phyloP scores from a whole-genome alignment of 768 basidiomycete genomes.

The Paxillus involutus region DNA sequence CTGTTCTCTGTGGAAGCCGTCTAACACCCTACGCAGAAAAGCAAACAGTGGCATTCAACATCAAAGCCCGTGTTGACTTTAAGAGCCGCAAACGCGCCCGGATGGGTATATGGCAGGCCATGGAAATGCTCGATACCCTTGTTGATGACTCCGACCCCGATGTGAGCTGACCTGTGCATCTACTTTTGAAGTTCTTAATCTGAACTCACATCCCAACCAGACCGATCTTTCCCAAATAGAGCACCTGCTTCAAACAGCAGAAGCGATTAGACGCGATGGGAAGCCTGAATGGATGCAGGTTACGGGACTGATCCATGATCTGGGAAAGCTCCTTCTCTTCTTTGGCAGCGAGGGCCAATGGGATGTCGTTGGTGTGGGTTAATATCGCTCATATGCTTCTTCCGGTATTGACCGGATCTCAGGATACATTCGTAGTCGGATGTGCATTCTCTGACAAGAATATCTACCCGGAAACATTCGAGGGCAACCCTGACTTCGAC shows the following conservation, averaged over 20 bases:
- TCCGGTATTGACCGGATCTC: slow-evolving; percentile 5
- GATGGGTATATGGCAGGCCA: slow-evolving; percentile 88
- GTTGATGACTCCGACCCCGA: slow-evolving; percentile 93
- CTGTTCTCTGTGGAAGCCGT: background rate
- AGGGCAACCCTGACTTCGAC: slow-evolving; percentile 64
- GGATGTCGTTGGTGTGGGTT: slow-evolving; percentile 86
- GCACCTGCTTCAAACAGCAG: slow-evolving; percentile 89
- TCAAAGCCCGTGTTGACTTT: slow-evolving; percentile 74
- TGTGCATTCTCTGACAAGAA: slow-evolving; percentile 84
- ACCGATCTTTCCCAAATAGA: slow-evolving; percentile 83
- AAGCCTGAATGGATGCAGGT: slow-evolving; percentile 95
- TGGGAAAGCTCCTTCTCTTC: slow-evolving; percentile 84
- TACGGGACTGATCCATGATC: slow-evolving; percentile 83
- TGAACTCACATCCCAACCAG: slow-evolving; percentile 35
- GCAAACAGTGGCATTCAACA: slow-evolving; percentile 85
- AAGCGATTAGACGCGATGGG: slow-evolving; percentile 81
- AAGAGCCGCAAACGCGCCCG: slow-evolving; percentile 62
- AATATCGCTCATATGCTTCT: background rate
- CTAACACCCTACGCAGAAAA: slow-evolving; percentile 51
- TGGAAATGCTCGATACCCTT: slow-evolving; percentile 83
- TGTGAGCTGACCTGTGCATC: slow-evolving; percentile 33
- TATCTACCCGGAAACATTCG: slow-evolving; percentile 79
- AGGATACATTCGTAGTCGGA: slow-evolving; percentile 81
- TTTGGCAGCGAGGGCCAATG: slow-evolving; percentile 90
- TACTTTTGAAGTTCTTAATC: background rate